Evolutionary conservation across 345 rosid species (phyloP).

Genomic region (Gynandropsis gynandra): DNA sequence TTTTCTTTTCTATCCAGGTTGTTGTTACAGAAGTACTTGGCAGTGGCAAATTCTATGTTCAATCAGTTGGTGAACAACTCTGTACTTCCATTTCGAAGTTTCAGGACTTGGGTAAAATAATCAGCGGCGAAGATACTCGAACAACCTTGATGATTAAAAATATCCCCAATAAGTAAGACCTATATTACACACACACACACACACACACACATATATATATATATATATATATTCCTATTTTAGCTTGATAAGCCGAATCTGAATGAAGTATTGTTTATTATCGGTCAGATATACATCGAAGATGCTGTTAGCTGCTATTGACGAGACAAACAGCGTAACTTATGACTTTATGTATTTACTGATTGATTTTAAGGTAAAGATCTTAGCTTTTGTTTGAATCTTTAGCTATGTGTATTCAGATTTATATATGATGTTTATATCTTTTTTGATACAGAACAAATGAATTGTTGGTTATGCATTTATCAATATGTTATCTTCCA

Average conservation of each 20-base stretch:
- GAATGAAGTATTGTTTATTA: no score
- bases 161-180: slow-evolving; percentile 62
- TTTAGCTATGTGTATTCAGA: slow-evolving; percentile 15
- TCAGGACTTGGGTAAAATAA: slow-evolving; percentile 75
- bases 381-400: slow-evolving; percentile 1
- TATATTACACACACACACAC: no score
- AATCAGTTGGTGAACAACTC: no score
- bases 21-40: no score
- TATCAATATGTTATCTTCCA: slow-evolving; percentile 68
- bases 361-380: slow-evolving; percentile 65
- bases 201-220: no score
- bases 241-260: no score
- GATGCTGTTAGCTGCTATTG: slow-evolving; percentile 70
- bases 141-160: slow-evolving; percentile 55
- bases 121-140: slow-evolving; percentile 48
- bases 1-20: no score
- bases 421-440: background rate
- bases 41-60: no score
- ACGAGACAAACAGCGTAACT: slow-evolving; percentile 54
- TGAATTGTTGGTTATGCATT: slow-evolving; percentile 84
- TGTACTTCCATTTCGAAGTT: no score
- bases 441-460: slow-evolving; percentile 38
- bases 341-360: slow-evolving; percentile 71
- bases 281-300: no score
- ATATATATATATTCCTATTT: no score